Evolutionary conservation across 352 stramenopile genomes (phyloP).

Genomic region (Phytophthora cryptogea): DNA sequence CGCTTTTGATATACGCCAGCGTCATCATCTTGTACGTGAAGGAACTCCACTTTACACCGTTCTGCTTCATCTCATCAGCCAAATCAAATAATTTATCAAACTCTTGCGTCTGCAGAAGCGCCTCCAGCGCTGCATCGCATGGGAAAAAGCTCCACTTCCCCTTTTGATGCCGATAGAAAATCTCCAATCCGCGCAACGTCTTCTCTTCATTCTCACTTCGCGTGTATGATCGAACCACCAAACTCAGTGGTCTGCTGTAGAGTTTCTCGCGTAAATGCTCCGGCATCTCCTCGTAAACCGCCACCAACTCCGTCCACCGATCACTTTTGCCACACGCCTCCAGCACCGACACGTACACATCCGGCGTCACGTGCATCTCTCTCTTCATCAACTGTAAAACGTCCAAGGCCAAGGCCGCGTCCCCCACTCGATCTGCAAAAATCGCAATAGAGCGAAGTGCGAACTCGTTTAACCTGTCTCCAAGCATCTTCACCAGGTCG

Average conservation of each 20-base stretch:
- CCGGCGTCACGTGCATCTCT: background rate
- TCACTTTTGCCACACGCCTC: conserved; percentile 13
- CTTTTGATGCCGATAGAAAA: conserved; percentile 14
- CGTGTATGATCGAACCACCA: conserved; percentile 14
- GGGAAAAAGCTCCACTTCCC: background rate
- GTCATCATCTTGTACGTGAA: conserved; percentile 12
- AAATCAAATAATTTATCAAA: conserved; percentile 7
- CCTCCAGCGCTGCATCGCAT: conserved; percentile 17
- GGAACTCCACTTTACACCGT: conserved; percentile 3
- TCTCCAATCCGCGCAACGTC: conserved; percentile 1
- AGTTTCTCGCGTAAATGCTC: conserved; percentile 3
- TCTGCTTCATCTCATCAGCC: conserved; percentile 8
- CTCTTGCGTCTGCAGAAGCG: conserved; percentile 8
- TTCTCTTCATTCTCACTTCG: conserved; percentile 5
- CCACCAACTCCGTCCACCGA: conserved; percentile 12
- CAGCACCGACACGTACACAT: conserved; percentile 18
- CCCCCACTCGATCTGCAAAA: conserved; percentile 17
- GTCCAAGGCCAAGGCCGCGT: conserved; percentile 17
- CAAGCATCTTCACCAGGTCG: conserved; percentile 2
- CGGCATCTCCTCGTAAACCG: conserved; percentile 15
- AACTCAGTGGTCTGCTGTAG: conserved; percentile 6
- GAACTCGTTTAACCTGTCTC: conserved; percentile 8
- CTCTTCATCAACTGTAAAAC: conserved; percentile 6
- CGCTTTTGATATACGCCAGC: conserved; percentile 13
- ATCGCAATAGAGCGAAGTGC: conserved; percentile 16